A percentile compares a stretch with the other conserved stretches of the same genome.
Evolutionary conservation across 1,139 yeast genomes (phyloP).

Genomic region (Candida tropicalis): DNA sequence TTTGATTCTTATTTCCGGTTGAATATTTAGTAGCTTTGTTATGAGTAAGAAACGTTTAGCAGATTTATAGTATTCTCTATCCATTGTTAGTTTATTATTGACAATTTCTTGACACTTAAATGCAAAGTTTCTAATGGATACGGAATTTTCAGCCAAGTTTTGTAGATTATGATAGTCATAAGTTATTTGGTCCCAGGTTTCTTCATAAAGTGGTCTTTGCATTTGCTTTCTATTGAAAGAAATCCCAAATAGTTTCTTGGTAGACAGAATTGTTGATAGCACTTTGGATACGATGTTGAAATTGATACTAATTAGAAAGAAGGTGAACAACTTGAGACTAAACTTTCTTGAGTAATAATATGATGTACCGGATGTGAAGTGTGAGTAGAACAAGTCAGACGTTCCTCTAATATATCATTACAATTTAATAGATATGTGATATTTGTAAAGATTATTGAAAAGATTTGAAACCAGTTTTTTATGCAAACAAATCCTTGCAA

Average conservation of each 20-base stretch:
- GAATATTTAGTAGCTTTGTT: conserved; percentile 9
- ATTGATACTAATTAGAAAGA: no score
- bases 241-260: neutral
- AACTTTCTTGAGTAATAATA: no score
- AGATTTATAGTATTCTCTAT: conserved; percentile 10
- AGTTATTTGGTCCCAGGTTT: conserved; percentile 5
- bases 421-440: no score
- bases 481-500: no score
- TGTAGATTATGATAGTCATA: conserved; percentile 3
- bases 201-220: conserved; percentile 2
- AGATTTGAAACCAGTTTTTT: no score
- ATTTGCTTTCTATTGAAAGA: conserved; percentile 1
- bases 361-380: no score
- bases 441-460: no score
- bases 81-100: conserved; percentile 8
- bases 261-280: neutral
- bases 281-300: neutral
- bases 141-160: conserved; percentile 4
- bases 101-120: conserved; percentile 12
- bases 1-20: conserved; percentile 3
- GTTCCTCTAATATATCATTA: no score
- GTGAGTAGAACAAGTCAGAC: no score
- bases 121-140: conserved; percentile 8
- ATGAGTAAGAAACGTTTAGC: conserved; percentile 11
- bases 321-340: no score